These are phyloP conservation scores for Lecanicillium sp. DNA, from an alignment of 2,329 filamentous ascomycete genomes.

Conservation along the genomic window DNA sequence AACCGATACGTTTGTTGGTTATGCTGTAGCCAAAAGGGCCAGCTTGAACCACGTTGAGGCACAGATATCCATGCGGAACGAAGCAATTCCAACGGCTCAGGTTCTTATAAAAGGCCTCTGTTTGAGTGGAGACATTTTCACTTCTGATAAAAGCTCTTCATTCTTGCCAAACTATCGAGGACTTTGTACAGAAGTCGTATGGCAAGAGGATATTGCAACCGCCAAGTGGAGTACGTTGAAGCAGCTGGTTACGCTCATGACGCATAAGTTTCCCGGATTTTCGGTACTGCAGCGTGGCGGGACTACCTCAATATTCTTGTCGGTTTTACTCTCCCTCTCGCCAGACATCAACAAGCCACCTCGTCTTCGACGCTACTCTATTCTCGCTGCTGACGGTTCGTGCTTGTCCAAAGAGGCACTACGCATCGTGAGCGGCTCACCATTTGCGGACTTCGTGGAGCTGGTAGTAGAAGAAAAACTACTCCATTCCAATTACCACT, in stretches of 20 bases:
- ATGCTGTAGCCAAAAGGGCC: conserved; percentile 27
- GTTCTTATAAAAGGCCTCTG: conserved; percentile 38
- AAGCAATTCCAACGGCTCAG: conserved; percentile 21
- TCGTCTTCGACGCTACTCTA: conserved; percentile 24
- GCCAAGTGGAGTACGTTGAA: conserved; percentile 13
- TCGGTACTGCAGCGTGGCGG: conserved; percentile 32
- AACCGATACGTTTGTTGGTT: conserved; percentile 30
- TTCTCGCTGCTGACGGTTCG: conserved; percentile 14
- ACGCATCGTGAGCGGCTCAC: too few relatives aligned
- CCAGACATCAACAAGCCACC: conserved; percentile 17
- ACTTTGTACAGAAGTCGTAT: conserved; percentile 40
- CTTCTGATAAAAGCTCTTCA: conserved; percentile 15
- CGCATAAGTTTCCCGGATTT: conserved; percentile 31
- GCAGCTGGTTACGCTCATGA: conserved; percentile 23
- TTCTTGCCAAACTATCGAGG: conserved; percentile 43
- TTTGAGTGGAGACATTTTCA: conserved; percentile 30
- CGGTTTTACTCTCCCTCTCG: conserved; percentile 20
- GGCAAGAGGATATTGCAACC: conserved; percentile 31
- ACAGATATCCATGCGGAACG: conserved; percentile 34
- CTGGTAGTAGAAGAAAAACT: too few relatives aligned
- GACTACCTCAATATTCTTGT: conserved; percentile 9
- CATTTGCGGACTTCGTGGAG: too few relatives aligned
- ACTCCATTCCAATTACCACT: too few relatives aligned
- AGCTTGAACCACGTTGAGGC: conserved; percentile 32
- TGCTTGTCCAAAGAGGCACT: conserved; percentile 10